Conservation (phyloP, 345 rosid species). For the Eutrema yunnanense region DNA sequence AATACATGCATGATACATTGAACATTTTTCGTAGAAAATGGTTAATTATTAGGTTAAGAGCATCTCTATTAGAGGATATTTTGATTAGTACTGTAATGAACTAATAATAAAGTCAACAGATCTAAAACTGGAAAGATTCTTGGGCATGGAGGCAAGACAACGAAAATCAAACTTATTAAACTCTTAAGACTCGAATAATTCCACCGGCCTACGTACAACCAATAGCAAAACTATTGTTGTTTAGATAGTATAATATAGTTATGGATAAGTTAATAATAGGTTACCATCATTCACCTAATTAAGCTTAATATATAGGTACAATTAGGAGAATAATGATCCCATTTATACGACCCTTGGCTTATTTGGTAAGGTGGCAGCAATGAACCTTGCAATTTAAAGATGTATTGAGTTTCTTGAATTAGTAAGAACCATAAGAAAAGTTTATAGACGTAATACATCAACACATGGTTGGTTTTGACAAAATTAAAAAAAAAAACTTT, state of each 20-base stretch:
- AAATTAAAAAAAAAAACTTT: neutral
- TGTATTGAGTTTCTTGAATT: neutral
- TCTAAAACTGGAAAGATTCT: slow-evolving; percentile 22
- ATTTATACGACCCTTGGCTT: slow-evolving; percentile 8
- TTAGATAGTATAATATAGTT: neutral
- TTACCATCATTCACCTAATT: neutral
- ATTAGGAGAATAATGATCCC: neutral
- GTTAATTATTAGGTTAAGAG: neutral
- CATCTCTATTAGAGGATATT: neutral
- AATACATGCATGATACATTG: neutral
- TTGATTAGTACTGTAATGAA: slow-evolving; percentile 2
- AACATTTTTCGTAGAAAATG: neutral
- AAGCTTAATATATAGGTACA: neutral
- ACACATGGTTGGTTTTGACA: neutral
- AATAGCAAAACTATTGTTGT: slow-evolving; percentile 1
- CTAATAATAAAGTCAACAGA: slow-evolving; percentile 18
- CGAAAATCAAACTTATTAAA: slow-evolving; percentile 22
- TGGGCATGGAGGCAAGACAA: slow-evolving; percentile 15
- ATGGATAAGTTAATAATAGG: neutral
- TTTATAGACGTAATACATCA: neutral
- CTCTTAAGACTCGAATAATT: slow-evolving; percentile 17
- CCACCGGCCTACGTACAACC: slow-evolving; percentile 18
- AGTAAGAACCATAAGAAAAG: slow-evolving; percentile 1
- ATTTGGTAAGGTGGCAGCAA: slow-evolving; percentile 15
- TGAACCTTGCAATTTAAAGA: neutral